phyloP scores from a whole-genome alignment of 768 basidiomycete genomes.

The Tulasnella sp. region DNA sequence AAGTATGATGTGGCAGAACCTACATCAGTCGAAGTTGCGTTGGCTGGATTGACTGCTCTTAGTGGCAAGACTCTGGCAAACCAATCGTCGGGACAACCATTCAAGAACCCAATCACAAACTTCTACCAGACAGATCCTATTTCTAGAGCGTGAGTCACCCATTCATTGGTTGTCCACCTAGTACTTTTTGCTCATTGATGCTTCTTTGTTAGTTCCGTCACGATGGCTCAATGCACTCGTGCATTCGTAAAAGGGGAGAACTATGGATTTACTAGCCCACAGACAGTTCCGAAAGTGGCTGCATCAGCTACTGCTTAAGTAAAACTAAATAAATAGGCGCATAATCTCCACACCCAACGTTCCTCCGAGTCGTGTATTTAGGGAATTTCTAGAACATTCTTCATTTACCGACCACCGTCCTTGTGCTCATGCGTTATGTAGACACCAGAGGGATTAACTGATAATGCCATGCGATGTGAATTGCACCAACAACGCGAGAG shows the following conservation, averaged over 20 bases:
- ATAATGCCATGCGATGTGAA: too few relatives aligned
- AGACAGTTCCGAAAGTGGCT: constrained; percentile 31
- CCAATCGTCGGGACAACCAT: constrained; percentile 44
- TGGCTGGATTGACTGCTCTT: constrained; percentile 53
- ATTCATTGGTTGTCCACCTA: background rate
- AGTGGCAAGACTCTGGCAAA: constrained; percentile 38
- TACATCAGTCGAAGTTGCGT: constrained; percentile 58
- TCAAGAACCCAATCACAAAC: constrained; percentile 74
- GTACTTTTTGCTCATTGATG: constrained; percentile 3
- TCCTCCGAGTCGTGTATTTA: too few relatives aligned
- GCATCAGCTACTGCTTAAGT: too few relatives aligned
- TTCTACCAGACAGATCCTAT: constrained; percentile 97
- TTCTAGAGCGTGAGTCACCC: constrained; percentile 65
- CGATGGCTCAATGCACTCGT: constrained; percentile 89
- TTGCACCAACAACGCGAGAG: too few relatives aligned
- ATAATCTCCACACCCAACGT: too few relatives aligned
- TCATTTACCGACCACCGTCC: too few relatives aligned
- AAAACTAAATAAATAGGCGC: too few relatives aligned
- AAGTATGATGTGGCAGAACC: constrained; percentile 71
- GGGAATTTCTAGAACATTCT: too few relatives aligned
- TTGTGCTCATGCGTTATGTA: too few relatives aligned
- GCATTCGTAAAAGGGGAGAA: constrained; percentile 70
- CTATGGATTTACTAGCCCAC: constrained; percentile 40
- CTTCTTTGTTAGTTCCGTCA: constrained; percentile 50
- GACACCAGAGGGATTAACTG: too few relatives aligned